These are phyloP conservation scores for Solanum hybrid DNA, from an alignment of 305 asterid species.

Conservation along the genomic window DNA sequence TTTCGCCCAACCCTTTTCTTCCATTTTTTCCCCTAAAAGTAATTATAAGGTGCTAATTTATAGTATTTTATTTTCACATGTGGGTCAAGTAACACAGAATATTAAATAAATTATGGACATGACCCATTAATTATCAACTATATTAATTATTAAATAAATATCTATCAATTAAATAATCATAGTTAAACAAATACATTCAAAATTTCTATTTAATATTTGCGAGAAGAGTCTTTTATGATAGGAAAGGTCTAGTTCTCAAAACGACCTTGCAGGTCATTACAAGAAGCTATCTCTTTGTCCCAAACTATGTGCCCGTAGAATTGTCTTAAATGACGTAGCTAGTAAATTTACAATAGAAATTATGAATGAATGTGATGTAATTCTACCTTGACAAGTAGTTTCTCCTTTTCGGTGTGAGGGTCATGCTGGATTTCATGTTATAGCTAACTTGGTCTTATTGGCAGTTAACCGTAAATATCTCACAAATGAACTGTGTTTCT, in stretches of 20 bases:
- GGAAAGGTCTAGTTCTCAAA: neutral
- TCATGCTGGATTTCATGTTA: neutral
- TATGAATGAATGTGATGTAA: neutral
- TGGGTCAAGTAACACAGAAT: neutral
- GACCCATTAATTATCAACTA: neutral
- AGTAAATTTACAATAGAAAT: neutral
- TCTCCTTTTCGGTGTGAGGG: neutral
- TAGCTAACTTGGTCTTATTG: neutral
- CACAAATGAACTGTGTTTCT: neutral
- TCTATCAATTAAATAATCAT: neutral
- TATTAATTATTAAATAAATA: too few relatives aligned
- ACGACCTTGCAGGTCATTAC: neutral
- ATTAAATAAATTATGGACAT: neutral
- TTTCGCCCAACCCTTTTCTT: neutral
- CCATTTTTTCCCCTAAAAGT: neutral
- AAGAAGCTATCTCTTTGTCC: neutral
- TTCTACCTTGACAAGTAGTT: neutral
- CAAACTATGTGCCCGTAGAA: neutral
- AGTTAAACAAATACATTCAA: neutral
- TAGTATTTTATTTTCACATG: neutral
- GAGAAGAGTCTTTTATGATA: neutral
- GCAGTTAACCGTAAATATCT: too few relatives aligned
- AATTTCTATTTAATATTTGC: too few relatives aligned
- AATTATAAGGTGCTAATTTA: neutral
- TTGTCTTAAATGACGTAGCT: neutral